Base-by-base conservation (phyloP, 2,329 filamentous ascomycete genomes). In the Cladophialophora immunda region DNA sequence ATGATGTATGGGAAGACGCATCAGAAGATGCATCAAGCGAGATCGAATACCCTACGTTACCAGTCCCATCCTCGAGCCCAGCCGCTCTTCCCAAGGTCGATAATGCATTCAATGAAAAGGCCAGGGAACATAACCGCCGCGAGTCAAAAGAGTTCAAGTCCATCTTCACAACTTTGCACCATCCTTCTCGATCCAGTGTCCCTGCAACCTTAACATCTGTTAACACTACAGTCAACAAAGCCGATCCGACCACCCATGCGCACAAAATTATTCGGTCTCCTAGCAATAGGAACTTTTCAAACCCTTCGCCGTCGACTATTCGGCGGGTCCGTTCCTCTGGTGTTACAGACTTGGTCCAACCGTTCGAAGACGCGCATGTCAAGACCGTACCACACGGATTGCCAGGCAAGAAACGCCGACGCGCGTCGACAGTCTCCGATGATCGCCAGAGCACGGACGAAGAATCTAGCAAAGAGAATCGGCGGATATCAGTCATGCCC, bases 301-400 rank as follows among this genome's bases (percentile, higher is more conserved):
- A 57, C 29, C 62, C 66, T 36, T 72, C 70, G n/a, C 71, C 77
- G 0, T 75, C 80, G 11, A 78, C 78, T 5, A 79, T 83, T 66
- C 80, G 81, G 32, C 76, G 77, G 17, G 78, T 82, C 45, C 76
- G 78, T 38, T 74, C 75, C 1, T 79, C 79, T 3, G 75, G 72
- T 27, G 70, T 68, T 4, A 62, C 68, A 17, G 56, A 62, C 3
- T 19, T 62, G 7, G 58, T 73, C 22, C 68, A 72, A 41, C 73
- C 71, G 2, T 73, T 73, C 52, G 69, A 71, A 58, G 73, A 74
- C 58, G 58, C 69, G 11, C 62, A 70, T 15, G 69, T 73, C 19
- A 59, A 69, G 56, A 72, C 69, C 19, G 63, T 74, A n/a, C 70
- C 72, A 32, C 73, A 75, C 62, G 73, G 73, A 7, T 38, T 74